These are phyloP conservation scores for Hypoxylon sp. DNA, from an alignment of 2,329 filamentous ascomycete species.

Conservation along the genomic window DNA sequence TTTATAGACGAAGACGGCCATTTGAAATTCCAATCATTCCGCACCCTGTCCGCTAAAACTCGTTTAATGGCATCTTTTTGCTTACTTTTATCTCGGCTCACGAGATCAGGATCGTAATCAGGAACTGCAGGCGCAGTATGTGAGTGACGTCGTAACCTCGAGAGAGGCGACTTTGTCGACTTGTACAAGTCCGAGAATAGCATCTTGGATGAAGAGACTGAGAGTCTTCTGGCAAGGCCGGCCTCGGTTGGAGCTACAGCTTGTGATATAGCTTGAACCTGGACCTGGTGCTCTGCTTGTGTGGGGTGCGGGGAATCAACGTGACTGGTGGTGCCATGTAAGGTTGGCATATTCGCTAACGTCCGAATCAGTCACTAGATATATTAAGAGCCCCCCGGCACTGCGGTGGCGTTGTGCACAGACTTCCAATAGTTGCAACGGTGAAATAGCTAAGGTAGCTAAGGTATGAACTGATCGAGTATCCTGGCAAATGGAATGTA, in stretches of 20 bases:
- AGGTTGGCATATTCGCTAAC: constrained; percentile 39
- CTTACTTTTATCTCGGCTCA: constrained; percentile 72
- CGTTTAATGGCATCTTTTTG: constrained; percentile 73
- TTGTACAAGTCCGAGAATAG: constrained; percentile 72
- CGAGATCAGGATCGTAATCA: constrained; percentile 71
- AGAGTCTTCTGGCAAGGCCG: constrained; percentile 37
- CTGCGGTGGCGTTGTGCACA: constrained; percentile 22
- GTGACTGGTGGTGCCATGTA: constrained; percentile 49
- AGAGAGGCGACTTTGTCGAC: constrained; percentile 66
- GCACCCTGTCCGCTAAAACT: constrained; percentile 67
- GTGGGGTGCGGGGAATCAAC: constrained; percentile 52
- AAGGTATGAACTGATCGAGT: constrained; percentile 14
- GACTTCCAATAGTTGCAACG: constrained; percentile 20
- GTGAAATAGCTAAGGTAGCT: too few relatives aligned
- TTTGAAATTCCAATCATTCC: constrained; percentile 71
- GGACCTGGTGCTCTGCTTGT: constrained; percentile 39
- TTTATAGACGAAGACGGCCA: constrained; percentile 61
- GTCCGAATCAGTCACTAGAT: constrained; percentile 31
- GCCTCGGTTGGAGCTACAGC: constrained; percentile 44
- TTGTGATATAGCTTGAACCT: constrained; percentile 44
- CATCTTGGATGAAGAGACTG: constrained; percentile 58
- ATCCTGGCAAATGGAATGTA: constrained; percentile 9
- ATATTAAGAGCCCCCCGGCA: constrained; percentile 24
- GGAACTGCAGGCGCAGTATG: constrained; percentile 49
- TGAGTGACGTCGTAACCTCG: constrained; percentile 62